Base-by-base conservation (phyloP, 768 basidiomycete genomes). In the Mycena epipterygia region DNA sequence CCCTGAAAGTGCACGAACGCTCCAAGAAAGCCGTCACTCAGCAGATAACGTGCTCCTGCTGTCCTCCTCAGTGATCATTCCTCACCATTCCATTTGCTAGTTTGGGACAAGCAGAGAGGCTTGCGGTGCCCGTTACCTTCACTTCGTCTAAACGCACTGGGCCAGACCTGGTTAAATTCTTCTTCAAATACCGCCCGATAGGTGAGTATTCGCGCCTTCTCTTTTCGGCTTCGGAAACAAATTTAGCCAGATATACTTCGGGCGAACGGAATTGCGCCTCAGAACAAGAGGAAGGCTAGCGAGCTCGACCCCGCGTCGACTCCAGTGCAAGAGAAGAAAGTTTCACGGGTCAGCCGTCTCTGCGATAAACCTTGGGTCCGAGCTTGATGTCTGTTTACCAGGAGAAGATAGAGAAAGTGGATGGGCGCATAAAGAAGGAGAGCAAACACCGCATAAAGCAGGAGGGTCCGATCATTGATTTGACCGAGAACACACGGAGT, bases 21-120 rank as follows among this genome's bases (percentile, higher is more conserved):
- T 46, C 42, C 1, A 73, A 73, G 56, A 70, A 70, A 30, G 67
- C 68, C 4, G 68, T 66, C n/a, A 67, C 68, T 1, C 72, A 73
- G 48, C 68, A 73, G 25, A 58, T 73, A 32, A 66, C 16, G 72
- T 73, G 8, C 9, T 7, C 58, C 29, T 59, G 27, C 42, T 56
- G 23, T 30, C 32, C 23, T 19, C 32, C 5, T 27, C 13, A n/a
- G 17, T 37, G 27, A 21, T 49, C 16, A 32, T 29, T 19, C 17
- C 46, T 48, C 6, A 42, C 19, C n/a, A n/a, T n/a, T n/a, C 9
- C 2, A 42, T 21, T 14, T n/a, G n/a, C 1, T 35, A 73, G 67
- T 12, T 25, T 68, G 13, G 71, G 46, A 0, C 19, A 60, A 33
- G 25, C 67, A 7, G 12, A 55, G 33, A 16, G 11, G 1, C 21